Conservation (phyloP, 2,329 filamentous ascomycete species). For the Colletotrichum brevisporum region DNA sequence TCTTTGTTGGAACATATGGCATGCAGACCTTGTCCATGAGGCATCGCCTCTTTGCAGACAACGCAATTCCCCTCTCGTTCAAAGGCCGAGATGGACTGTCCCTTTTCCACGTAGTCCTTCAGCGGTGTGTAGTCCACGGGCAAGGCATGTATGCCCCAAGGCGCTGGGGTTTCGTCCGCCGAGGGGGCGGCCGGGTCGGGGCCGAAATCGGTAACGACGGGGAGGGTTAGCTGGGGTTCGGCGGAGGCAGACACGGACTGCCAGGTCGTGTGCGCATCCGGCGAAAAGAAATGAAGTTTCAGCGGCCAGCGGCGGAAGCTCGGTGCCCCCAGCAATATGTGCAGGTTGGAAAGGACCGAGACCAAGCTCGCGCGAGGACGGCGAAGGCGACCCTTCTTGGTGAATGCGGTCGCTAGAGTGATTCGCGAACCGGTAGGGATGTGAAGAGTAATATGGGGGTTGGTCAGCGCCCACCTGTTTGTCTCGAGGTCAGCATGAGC, state of each 20-base stretch:
- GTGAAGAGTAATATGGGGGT: constrained; percentile 85
- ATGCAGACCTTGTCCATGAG: constrained; percentile 65
- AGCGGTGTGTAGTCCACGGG: constrained; percentile 69
- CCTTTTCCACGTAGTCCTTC: constrained; percentile 69
- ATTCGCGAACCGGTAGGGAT: constrained; percentile 77
- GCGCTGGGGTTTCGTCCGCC: constrained; percentile 22
- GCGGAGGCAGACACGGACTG: constrained; percentile 66
- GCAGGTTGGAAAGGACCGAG: constrained; percentile 83
- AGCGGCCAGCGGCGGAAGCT: constrained; percentile 91
- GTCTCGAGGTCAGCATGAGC: constrained; percentile 7
- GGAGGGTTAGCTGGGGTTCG: constrained; percentile 61
- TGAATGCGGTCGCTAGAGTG: constrained; percentile 63
- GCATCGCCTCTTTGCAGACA: constrained; percentile 63
- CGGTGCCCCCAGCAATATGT: constrained; percentile 82
- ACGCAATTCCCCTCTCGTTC: constrained; percentile 70
- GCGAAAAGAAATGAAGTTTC: constrained; percentile 81
- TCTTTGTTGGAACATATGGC: constrained; percentile 67
- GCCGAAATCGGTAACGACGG: constrained; percentile 70
- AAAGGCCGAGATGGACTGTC: constrained; percentile 66
- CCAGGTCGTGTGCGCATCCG: constrained; percentile 81
- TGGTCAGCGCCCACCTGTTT: constrained; percentile 89
- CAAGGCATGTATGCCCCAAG: constrained; percentile 67
- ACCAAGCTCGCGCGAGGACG: constrained; percentile 73
- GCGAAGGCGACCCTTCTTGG: constrained; percentile 67
- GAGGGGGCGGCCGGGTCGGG: constrained; percentile 40